A percentile compares a stretch with the other conserved stretches of the same genome.
phyloP scores from a whole-genome alignment of 352 stramenopile species.

The Phytophthora foliorum region DNA sequence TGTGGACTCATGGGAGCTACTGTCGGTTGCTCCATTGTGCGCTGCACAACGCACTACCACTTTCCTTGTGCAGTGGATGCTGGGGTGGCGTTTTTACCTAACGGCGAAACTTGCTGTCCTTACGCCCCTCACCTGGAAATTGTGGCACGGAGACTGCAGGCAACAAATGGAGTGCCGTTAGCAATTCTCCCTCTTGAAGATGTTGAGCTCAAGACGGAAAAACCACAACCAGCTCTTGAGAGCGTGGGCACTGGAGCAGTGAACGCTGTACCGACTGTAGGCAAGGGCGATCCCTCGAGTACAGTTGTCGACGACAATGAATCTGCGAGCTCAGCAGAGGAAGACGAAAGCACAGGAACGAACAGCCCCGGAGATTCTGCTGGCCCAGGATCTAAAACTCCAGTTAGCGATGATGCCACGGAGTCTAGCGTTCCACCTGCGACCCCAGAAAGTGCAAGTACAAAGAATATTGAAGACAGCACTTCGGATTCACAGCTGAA shows the following conservation, averaged over 20 bases:
- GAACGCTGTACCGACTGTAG: not conserved
- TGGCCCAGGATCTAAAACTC: conserved; percentile 7
- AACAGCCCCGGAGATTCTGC: not conserved
- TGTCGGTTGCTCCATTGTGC: conserved; percentile 89
- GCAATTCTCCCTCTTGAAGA: conserved; percentile 1
- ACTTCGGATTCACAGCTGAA: not conserved
- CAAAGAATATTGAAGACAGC: conserved; percentile 13
- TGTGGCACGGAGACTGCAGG: conserved; percentile 46
- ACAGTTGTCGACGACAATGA: conserved; percentile 3
- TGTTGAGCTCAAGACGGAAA: not conserved
- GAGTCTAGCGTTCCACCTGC: conserved; percentile 8
- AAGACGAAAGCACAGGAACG: not conserved
- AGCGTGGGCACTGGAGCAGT: not conserved
- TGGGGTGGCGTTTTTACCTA: conserved; percentile 75
- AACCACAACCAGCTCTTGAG: not conserved
- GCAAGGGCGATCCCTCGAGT: conserved; percentile 16
- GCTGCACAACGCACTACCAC: conserved; percentile 94
- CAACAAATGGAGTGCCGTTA: conserved; percentile 15
- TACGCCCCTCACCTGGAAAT: conserved; percentile 59
- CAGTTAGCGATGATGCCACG: not conserved
- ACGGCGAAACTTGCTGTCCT: conserved; percentile 76
- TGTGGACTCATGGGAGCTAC: conserved; percentile 93
- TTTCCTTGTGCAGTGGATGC: conserved; percentile 92
- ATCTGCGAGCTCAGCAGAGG: conserved; percentile 8
- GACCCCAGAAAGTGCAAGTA: conserved; percentile 10